These are phyloP conservation scores for Acanthamoeba sp. DNA, from an alignment of 208 protist species.

Conservation along the genomic window DNA sequence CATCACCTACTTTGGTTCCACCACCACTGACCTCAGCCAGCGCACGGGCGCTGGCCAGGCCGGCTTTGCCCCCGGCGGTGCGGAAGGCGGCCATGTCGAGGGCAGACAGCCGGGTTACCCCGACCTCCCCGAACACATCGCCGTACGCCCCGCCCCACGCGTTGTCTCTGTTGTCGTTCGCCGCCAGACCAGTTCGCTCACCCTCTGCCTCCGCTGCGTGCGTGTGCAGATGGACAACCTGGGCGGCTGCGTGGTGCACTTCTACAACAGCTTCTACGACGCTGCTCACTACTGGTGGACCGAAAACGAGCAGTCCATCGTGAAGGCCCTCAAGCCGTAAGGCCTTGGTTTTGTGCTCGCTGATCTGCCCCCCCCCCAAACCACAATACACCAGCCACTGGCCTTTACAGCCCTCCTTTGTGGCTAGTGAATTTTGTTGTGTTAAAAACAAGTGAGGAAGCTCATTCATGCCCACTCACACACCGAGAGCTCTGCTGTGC, in stretches of 20 bases:
- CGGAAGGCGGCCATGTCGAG: background rate
- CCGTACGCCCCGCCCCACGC: background rate
- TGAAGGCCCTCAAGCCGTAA: constrained; percentile 1
- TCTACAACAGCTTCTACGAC: constrained; percentile 58
- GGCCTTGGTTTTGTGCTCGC: too few relatives aligned
- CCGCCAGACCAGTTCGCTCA: background rate
- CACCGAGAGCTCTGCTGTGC: too few relatives aligned
- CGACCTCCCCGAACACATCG: background rate
- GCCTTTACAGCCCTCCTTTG: too few relatives aligned
- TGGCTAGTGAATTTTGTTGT: too few relatives aligned
- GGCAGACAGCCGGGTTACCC: background rate
- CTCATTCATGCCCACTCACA: too few relatives aligned
- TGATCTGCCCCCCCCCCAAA: too few relatives aligned
- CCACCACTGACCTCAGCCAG: background rate
- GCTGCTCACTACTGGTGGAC: constrained; percentile 24
- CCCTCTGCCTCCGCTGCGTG: background rate
- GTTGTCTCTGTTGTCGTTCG: too few relatives aligned
- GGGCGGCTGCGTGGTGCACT: constrained; percentile 42
- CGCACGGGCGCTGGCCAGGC: background rate
- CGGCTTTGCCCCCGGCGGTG: background rate
- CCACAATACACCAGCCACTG: too few relatives aligned
- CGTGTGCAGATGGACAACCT: background rate
- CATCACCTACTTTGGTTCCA: background rate
- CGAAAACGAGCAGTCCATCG: background rate
- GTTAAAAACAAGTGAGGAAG: too few relatives aligned